These are phyloP conservation scores for Cyberlindnera amylophila DNA, from an alignment of 805 yeast species.

Conservation along the genomic window DNA sequence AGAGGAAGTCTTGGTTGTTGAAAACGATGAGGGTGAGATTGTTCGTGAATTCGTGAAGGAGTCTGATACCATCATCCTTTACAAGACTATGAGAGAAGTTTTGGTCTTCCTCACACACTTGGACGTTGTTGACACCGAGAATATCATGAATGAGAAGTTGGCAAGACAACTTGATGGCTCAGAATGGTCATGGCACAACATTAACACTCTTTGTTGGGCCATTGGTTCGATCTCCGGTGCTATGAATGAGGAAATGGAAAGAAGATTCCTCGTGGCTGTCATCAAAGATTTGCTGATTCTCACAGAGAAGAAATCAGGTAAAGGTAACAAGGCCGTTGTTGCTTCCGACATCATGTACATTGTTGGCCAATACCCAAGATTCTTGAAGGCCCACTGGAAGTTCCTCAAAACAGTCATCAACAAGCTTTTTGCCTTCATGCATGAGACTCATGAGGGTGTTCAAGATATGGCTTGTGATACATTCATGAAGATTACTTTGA, in stretches of 20 bases:
- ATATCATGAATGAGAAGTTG: conserved; percentile 87
- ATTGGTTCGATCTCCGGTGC: conserved; percentile 98
- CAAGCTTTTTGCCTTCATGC: conserved; percentile 97
- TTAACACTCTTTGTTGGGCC: conserved; percentile 98
- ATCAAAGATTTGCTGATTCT: conserved; percentile 87
- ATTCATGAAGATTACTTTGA: conserved; percentile 89
- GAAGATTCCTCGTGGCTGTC: conserved; percentile 86
- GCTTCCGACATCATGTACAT: conserved; percentile 99
- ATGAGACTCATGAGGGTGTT: conserved; percentile 99
- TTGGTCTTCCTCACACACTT: conserved; percentile 92
- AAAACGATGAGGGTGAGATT: conserved; percentile 98
- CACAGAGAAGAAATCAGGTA: conserved; percentile 95
- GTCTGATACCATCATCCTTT: conserved; percentile 92
- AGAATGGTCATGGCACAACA: conserved; percentile 99
- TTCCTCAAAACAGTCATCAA: conserved; percentile 93
- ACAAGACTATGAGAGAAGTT: conserved; percentile 94
- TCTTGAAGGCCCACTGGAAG: conserved; percentile 97
- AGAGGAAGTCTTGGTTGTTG: conserved; percentile 94
- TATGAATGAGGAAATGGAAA: conserved; percentile 97
- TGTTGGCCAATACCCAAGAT: conserved; percentile 98
- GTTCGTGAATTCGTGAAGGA: conserved; percentile 96
- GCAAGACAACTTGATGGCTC: conserved; percentile 91
- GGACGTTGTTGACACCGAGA: conserved; percentile 90
- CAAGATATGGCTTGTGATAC: conserved; percentile 99
- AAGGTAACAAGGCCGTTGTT: conserved; percentile 97